phyloP scores from a whole-genome alignment of 176 grass and related monocot species.

The Triticum monococcum region DNA sequence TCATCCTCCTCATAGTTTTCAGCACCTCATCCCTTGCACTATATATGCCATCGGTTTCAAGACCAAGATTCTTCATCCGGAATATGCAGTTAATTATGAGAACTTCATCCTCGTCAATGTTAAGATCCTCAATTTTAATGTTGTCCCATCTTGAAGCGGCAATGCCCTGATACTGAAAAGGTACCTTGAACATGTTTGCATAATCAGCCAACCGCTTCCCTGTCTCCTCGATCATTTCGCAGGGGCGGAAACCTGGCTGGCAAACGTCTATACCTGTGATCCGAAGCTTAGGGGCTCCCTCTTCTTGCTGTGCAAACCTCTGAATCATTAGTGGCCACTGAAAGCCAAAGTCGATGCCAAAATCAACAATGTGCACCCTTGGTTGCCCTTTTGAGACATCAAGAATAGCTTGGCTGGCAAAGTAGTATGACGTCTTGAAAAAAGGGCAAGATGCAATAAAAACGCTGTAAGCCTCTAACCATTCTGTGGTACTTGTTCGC shows the following conservation, averaged over 20 bases:
- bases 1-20: conserved; percentile 46
- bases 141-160: conserved; percentile 42
- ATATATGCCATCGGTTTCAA: conserved; percentile 44
- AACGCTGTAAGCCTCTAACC: conserved; percentile 31
- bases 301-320: conserved; percentile 22
- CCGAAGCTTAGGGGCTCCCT: conserved; percentile 34
- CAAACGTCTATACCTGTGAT: conserved; percentile 60
- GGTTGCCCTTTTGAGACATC: conserved; percentile 25
- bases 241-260: conserved; percentile 46
- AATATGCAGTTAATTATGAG: conserved; percentile 55
- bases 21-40: conserved; percentile 54
- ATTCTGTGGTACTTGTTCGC: not conserved
- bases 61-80: conserved; percentile 30
- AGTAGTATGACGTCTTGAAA: conserved; percentile 33
- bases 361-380: conserved; percentile 65
- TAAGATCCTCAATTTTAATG: conserved; percentile 30
- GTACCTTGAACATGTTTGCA: conserved; percentile 61
- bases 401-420: conserved; percentile 55
- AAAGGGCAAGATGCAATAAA: conserved; percentile 36
- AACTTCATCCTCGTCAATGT: conserved; percentile 53
- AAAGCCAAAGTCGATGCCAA: conserved; percentile 56
- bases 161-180: conserved; percentile 35
- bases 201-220: conserved; percentile 56
- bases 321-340: conserved; percentile 62
- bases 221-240: conserved; percentile 47